A percentile compares a stretch with the other conserved stretches of the same genome.
Evolutionary conservation across 345 rosid genomes (phyloP).

Genomic region (Pistacia integerrima): DNA sequence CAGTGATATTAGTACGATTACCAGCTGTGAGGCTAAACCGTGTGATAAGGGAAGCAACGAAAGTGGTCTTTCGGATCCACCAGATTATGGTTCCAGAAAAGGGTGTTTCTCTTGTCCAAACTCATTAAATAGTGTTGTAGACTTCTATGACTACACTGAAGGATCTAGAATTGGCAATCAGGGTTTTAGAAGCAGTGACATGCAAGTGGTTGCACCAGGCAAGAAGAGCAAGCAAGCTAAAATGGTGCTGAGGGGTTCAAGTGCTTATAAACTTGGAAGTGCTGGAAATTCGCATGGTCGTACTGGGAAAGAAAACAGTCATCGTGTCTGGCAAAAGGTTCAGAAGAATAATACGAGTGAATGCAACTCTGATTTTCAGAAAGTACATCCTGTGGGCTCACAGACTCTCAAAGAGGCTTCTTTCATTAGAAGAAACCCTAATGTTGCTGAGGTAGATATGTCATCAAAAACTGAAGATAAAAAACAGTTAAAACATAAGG

Average conservation of each 20-base stretch:
- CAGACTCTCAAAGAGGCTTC: conserved; percentile 23
- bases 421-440: conserved; percentile 25
- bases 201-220: conserved; percentile 22
- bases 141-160: conserved; percentile 18
- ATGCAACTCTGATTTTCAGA: conserved; percentile 26
- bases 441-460: conserved; percentile 19
- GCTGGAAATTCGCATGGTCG: conserved; percentile 27
- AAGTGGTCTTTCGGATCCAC: conserved; percentile 21
- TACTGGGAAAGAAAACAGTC: conserved; percentile 38
- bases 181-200: conserved; percentile 10
- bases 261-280: conserved; percentile 26
- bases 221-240: conserved; percentile 35
- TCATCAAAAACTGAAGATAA: conserved; percentile 26
- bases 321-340: conserved; percentile 58
- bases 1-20: conserved; percentile 23
- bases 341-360: conserved; percentile 36
- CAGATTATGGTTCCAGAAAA: conserved; percentile 17
- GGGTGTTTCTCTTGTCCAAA: conserved; percentile 13
- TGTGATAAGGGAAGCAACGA: conserved; percentile 13
- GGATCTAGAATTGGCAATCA: conserved; percentile 16
- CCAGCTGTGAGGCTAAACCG: conserved; percentile 19
- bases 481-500: conserved; percentile 29
- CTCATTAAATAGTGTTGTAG: conserved; percentile 21
- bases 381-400: conserved; percentile 18
- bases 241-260: conserved; percentile 27